A percentile compares a stretch with the other conserved stretches of the same genome.
phyloP scores from a whole-genome alignment of 2,329 filamentous ascomycete genomes.

The Pyricularia grisea region DNA sequence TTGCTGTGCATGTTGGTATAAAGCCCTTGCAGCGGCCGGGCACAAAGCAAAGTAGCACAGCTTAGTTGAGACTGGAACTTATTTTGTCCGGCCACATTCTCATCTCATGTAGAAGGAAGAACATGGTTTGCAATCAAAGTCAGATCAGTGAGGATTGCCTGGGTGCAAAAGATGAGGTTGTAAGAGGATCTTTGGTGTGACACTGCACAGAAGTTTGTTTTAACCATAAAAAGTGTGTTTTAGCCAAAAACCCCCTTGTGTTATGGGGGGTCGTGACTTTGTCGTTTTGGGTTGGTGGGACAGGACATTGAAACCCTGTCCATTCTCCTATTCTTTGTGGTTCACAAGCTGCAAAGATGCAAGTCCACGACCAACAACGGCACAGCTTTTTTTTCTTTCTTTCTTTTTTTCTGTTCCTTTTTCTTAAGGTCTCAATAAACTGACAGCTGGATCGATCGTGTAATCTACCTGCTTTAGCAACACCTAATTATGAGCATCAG shows the following conservation, averaged over 20 bases:
- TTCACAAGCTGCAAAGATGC: too few species aligned
- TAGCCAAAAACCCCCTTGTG: background rate
- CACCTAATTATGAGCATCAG: too few species aligned
- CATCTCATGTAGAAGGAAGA: background rate
- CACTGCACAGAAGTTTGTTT: background rate
- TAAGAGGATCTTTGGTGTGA: background rate
- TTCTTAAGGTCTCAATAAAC: too few species aligned
- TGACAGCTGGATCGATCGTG: too few species aligned
- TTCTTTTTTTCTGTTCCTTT: too few species aligned
- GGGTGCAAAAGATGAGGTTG: background rate
- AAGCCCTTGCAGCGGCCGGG: background rate
- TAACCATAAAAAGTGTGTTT: background rate
- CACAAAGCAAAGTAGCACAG: background rate
- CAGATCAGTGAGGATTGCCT: background rate
- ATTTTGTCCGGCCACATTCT: background rate
- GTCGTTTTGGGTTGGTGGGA: background rate
- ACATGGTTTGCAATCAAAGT: background rate
- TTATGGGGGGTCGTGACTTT: background rate
- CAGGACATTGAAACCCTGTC: too few species aligned
- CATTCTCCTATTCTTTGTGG: background rate
- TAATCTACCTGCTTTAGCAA: too few species aligned
- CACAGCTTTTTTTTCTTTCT: too few species aligned
- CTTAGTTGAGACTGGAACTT: background rate
- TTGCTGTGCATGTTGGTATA: background rate
- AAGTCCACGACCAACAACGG: background rate